These are phyloP conservation scores for Hydnomerulius pinastri DNA, from an alignment of 768 basidiomycete genomes.

Conservation along the genomic window DNA sequence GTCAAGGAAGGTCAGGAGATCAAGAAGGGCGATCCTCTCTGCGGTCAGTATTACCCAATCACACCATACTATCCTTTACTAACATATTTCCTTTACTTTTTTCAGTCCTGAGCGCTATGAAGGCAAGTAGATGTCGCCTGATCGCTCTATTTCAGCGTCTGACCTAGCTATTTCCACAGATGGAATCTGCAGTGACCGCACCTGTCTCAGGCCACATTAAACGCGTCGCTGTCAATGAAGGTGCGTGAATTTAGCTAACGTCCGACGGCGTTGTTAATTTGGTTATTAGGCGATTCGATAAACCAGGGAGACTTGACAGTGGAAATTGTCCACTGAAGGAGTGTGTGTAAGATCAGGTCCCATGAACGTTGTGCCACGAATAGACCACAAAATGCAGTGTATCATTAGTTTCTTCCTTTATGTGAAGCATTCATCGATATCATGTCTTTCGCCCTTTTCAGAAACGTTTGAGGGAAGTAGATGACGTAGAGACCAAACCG, in stretches of 20 bases:
- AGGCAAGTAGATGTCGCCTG: slow-evolving; percentile 51
- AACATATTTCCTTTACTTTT: slow-evolving; percentile 12
- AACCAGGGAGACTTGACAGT: slow-evolving; percentile 90
- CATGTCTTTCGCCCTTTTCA: too few relatives aligned
- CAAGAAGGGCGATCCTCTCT: slow-evolving; percentile 96
- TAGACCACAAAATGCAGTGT: slow-evolving; percentile 19
- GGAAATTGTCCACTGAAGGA: slow-evolving; percentile 73
- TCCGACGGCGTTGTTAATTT: slow-evolving; percentile 6
- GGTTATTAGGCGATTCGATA: slow-evolving; percentile 79
- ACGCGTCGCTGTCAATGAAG: slow-evolving; percentile 89
- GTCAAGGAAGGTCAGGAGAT: slow-evolving; percentile 98
- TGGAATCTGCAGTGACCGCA: slow-evolving; percentile 96
- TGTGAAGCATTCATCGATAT: slow-evolving; percentile 6
- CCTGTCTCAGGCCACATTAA: slow-evolving; percentile 97
- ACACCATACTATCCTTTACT: slow-evolving; percentile 24
- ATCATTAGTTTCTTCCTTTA: slow-evolving; percentile 15
- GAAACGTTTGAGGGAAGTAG: too few relatives aligned
- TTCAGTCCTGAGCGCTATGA: slow-evolving; percentile 94
- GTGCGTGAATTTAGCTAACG: slow-evolving; percentile 37
- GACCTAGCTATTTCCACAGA: slow-evolving; percentile 49
- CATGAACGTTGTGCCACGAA: slow-evolving; percentile 10
- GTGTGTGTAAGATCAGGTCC: background rate
- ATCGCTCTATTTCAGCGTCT: slow-evolving; percentile 8
- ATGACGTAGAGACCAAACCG: too few relatives aligned
- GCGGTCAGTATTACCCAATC: slow-evolving; percentile 55